phyloP scores from a whole-genome alignment of 345 rosid species.

The Cardamine occulta region DNA sequence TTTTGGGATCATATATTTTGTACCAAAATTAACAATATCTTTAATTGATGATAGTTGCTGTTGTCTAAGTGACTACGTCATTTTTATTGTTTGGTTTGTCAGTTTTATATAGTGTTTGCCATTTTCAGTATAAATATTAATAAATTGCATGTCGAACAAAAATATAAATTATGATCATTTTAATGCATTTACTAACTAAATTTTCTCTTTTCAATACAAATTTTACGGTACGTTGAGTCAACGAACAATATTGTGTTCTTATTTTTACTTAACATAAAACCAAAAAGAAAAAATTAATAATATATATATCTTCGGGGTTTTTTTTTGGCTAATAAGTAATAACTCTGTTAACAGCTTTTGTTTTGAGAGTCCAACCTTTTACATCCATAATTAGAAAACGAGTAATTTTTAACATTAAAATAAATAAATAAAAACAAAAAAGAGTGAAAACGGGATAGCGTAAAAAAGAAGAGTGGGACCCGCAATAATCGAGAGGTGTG shows the following conservation, averaged over 20 bases:
- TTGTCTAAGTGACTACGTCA: not conserved
- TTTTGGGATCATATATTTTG: not conserved
- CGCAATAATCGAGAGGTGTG: constrained; percentile 39
- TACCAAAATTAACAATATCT: not conserved
- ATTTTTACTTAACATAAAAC: not conserved
- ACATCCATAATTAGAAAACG: not conserved
- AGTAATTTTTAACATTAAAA: not conserved
- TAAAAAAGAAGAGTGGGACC: constrained; percentile 38
- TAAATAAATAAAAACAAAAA: too few species aligned
- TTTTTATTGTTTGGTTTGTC: not conserved
- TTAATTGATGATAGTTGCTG: too few species aligned
- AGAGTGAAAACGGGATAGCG: constrained; percentile 40
- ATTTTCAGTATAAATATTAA: not conserved
- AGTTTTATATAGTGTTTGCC: not conserved
- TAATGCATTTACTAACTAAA: not conserved
- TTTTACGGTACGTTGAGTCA: not conserved
- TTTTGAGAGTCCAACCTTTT: too few species aligned
- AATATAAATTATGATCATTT: not conserved
- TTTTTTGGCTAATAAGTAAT: not conserved
- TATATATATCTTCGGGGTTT: too few species aligned
- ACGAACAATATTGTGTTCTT: not conserved
- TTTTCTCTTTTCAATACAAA: not conserved
- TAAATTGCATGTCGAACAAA: not conserved
- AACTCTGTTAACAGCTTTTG: not conserved
- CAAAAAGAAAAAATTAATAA: too few species aligned